Evolutionary conservation across 1,139 yeast species (phyloP).

Genomic region (Blastobotrys arbuscula): DNA sequence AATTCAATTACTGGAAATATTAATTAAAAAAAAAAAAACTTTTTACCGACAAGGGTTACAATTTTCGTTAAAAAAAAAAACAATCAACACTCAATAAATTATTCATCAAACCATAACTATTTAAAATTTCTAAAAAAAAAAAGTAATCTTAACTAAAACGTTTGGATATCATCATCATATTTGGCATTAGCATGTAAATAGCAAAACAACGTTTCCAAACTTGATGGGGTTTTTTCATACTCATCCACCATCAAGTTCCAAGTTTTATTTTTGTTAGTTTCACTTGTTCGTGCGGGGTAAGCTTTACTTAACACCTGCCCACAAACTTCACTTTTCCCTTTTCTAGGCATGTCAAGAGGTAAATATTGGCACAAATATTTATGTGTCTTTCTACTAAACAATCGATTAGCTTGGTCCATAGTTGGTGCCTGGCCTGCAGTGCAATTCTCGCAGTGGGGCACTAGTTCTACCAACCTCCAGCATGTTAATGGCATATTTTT

Average conservation of each 20-base stretch:
- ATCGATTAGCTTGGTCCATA: not conserved
- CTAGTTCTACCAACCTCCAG: constrained; percentile 5
- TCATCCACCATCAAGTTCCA: constrained; percentile 10
- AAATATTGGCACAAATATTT: constrained; percentile 8
- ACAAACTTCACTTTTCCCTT: constrained; percentile 2
- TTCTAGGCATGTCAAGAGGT: not conserved
- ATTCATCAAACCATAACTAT: no score
- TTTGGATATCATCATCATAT: not conserved
- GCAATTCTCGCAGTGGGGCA: not conserved
- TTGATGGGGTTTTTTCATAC: constrained; percentile 6
- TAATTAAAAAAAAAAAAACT: no score
- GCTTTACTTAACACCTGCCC: constrained; percentile 5
- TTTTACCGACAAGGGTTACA: no score
- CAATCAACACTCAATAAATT: no score
- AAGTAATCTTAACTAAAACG: no score
- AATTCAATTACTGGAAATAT: no score
- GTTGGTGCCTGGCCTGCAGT: constrained; percentile 4
- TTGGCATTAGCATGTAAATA: not conserved
- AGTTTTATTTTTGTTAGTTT: not conserved
- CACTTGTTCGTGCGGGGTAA: constrained; percentile 5
- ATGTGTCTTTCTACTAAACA: constrained; percentile 9
- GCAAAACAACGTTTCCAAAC: not conserved
- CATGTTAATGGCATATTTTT: not conserved
- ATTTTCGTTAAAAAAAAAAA: no score
- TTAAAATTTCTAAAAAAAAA: no score